These are phyloP conservation scores for Tolypocladium inflatum DNA, from an alignment of 2,329 filamentous ascomycete genomes.

Conservation along the genomic window DNA sequence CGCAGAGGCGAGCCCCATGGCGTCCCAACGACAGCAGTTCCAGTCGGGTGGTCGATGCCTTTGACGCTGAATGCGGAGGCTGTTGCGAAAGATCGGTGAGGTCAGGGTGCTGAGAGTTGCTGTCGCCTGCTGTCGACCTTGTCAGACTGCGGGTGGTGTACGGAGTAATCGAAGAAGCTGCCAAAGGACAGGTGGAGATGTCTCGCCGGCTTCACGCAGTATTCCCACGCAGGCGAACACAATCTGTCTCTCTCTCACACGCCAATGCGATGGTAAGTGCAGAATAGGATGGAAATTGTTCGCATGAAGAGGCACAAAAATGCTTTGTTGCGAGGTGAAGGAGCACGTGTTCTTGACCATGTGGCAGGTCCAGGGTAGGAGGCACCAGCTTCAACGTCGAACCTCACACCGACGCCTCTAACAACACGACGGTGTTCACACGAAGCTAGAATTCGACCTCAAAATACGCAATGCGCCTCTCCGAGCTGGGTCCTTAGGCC, in stretches of 20 bases:
- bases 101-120: background rate
- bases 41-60: background rate
- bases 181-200: no score
- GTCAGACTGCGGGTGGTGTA: no score
- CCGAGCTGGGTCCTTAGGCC: background rate
- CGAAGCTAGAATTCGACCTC: background rate
- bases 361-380: background rate
- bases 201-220: background rate
- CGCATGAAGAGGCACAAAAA: no score
- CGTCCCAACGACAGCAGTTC: background rate
- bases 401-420: background rate
- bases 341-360: background rate
- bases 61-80: background rate
- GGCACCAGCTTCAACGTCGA: background rate
- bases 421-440: background rate
- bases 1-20: background rate
- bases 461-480: background rate
- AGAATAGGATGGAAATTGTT: no score
- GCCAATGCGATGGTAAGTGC: background rate
- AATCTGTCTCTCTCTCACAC: background rate
- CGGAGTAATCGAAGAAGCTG: no score
- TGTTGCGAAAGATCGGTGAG: background rate
- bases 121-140: no score
- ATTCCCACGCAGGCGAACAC: background rate
- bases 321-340: background rate